phyloP scores from a whole-genome alignment of 1,139 yeast species.

The Magnusiomyces sp. region DNA sequence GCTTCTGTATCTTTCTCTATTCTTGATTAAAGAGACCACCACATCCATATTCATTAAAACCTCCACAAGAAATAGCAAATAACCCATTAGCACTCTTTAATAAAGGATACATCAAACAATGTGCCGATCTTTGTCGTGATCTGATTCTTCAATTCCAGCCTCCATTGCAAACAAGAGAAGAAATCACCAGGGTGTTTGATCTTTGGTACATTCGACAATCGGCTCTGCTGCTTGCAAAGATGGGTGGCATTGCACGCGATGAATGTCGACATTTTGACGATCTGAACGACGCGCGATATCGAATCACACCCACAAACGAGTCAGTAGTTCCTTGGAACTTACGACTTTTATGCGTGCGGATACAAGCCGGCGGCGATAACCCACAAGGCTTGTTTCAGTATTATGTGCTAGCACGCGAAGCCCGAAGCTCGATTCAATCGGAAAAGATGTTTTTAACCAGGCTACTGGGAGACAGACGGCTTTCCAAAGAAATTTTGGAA shows the following conservation, averaged over 20 bases:
- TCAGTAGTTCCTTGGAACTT: slow-evolving; percentile 28
- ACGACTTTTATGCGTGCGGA: slow-evolving; percentile 21
- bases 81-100: slow-evolving; percentile 16
- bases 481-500: slow-evolving; percentile 14
- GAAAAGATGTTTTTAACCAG: background rate
- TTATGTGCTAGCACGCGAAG: slow-evolving; percentile 27
- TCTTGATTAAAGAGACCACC: slow-evolving; percentile 16
- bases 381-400: slow-evolving; percentile 22
- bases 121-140: slow-evolving; percentile 20
- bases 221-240: slow-evolving; percentile 18
- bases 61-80: slow-evolving; percentile 14
- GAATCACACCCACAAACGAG: slow-evolving; percentile 20
- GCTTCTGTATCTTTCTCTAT: no score
- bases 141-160: slow-evolving; percentile 13
- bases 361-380: slow-evolving; percentile 25
- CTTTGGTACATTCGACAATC: slow-evolving; percentile 23
- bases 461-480: slow-evolving; percentile 2
- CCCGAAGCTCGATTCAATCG: slow-evolving; percentile 9
- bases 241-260: slow-evolving; percentile 20
- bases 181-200: slow-evolving; percentile 16
- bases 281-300: slow-evolving; percentile 18
- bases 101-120: slow-evolving; percentile 19
- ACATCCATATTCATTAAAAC: slow-evolving; percentile 17
- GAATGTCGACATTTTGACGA: slow-evolving; percentile 24
- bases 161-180: slow-evolving; percentile 6